Evolutionary conservation across 1,284 basidiomycete species (phyloP).

Genomic region (Inonotus hispidus): DNA sequence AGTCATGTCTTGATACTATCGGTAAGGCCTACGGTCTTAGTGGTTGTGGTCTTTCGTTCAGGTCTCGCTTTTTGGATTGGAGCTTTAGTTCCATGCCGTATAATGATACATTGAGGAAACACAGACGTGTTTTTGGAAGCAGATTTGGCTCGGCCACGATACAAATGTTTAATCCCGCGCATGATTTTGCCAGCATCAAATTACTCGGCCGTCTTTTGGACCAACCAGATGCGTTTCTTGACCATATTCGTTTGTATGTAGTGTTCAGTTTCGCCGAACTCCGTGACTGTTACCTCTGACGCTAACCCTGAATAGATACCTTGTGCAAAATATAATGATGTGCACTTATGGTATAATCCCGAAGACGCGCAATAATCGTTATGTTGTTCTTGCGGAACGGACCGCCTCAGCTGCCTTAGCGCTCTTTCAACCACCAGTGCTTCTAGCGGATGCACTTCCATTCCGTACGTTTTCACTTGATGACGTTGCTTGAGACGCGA

Average conservation of each 20-base stretch:
- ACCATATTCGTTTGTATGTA: constrained; percentile 26
- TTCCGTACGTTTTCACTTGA: neutral
- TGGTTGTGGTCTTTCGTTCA: neutral
- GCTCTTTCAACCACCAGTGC: neutral
- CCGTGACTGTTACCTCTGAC: neutral
- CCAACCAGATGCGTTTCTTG: constrained; percentile 23
- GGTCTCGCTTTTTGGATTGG: constrained; percentile 21
- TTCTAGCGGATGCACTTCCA: constrained; percentile 10
- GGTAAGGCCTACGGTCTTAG: neutral
- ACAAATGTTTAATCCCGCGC: constrained; percentile 27
- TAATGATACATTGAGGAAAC: constrained; percentile 27
- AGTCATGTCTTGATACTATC: neutral
- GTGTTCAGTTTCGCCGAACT: neutral
- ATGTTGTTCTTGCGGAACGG: constrained; percentile 1
- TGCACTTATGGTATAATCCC: neutral
- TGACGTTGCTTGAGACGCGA: no score
- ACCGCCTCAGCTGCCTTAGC: neutral
- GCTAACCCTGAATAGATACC: neutral
- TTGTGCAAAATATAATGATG: constrained; percentile 2
- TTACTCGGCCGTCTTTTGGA: constrained; percentile 22
- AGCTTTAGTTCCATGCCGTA: constrained; percentile 25
- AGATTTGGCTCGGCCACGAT: constrained; percentile 12
- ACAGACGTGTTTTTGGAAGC: constrained; percentile 23
- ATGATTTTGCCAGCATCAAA: constrained; percentile 19
- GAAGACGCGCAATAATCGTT: neutral